phyloP scores from a whole-genome alignment of 257 asterid genomes.

The Primulina tabacum region DNA sequence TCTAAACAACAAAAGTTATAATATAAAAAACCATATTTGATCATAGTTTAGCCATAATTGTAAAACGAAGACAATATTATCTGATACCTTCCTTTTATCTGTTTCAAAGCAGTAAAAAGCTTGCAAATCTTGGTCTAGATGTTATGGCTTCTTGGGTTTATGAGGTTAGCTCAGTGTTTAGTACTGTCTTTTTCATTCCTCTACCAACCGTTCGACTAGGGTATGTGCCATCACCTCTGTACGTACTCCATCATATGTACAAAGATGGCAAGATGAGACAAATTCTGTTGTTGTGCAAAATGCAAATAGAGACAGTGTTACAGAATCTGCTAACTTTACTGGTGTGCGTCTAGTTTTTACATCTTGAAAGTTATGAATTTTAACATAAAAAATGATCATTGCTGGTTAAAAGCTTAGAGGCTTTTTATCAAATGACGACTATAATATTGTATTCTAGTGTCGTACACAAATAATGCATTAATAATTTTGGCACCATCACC shows the following conservation, averaged over 20 bases:
- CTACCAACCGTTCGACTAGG: constrained; percentile 34
- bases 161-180: constrained; percentile 33
- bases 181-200: constrained; percentile 20
- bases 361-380: constrained; percentile 6
- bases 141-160: constrained; percentile 50
- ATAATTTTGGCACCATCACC: neutral
- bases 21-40: neutral
- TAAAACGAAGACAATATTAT: constrained; percentile 46
- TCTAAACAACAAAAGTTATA: neutral
- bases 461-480: neutral
- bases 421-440: neutral
- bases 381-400: neutral
- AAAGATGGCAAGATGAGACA: constrained; percentile 52
- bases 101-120: constrained; percentile 45
- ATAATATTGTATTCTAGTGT: neutral
- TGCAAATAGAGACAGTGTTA: constrained; percentile 31
- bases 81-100: constrained; percentile 63
- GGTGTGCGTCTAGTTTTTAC: constrained; percentile 39
- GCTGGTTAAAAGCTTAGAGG: neutral
- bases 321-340: constrained; percentile 39
- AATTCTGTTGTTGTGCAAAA: constrained; percentile 42
- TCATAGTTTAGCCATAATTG: constrained; percentile 11
- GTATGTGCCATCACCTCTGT: constrained; percentile 37
- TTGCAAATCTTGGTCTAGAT: constrained; percentile 42
- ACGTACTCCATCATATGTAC: constrained; percentile 44